A percentile compares a stretch with the other conserved stretches of the same genome.
Evolutionary conservation across 1,284 basidiomycete species (phyloP).

Genomic region (Fomitopsis pinicola): DNA sequence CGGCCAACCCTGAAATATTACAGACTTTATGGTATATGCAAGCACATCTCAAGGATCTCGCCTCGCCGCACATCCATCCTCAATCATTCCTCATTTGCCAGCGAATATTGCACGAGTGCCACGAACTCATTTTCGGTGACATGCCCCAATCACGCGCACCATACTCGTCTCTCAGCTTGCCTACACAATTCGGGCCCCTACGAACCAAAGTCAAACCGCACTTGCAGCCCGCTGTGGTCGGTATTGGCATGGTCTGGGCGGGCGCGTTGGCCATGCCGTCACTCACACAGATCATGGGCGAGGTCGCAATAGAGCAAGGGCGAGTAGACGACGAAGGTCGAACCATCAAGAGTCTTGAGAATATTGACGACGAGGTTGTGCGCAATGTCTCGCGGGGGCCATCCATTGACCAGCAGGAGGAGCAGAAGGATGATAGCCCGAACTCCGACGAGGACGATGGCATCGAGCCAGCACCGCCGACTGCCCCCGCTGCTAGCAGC

Average conservation of each 20-base stretch:
- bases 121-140: constrained; percentile 96
- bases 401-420: constrained; percentile 37
- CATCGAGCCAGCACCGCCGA: constrained; percentile 1
- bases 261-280: constrained; percentile 76
- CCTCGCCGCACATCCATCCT: constrained; percentile 58
- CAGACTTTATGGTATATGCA: constrained; percentile 99
- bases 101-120: constrained; percentile 87
- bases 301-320: constrained; percentile 88
- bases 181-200: constrained; percentile 42
- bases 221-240: constrained; percentile 75
- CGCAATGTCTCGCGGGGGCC: constrained; percentile 12
- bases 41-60: constrained; percentile 87
- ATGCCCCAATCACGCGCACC: constrained; percentile 64
- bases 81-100: constrained; percentile 90
- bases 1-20: not conserved
- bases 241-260: constrained; percentile 81
- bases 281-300: constrained; percentile 70
- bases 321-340: constrained; percentile 55
- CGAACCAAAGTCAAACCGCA: constrained; percentile 71
- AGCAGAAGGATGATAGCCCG: constrained; percentile 30
- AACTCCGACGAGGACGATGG: constrained; percentile 26
- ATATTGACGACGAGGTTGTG: constrained; percentile 33
- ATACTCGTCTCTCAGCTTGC: constrained; percentile 53
- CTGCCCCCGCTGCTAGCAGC: constrained; percentile 1
- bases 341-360: constrained; percentile 46